A percentile compares a stretch with the other conserved stretches of the same genome.
Evolutionary conservation across 2,329 filamentous ascomycete species (phyloP).

Genomic region (Fusarium verticillioides): DNA sequence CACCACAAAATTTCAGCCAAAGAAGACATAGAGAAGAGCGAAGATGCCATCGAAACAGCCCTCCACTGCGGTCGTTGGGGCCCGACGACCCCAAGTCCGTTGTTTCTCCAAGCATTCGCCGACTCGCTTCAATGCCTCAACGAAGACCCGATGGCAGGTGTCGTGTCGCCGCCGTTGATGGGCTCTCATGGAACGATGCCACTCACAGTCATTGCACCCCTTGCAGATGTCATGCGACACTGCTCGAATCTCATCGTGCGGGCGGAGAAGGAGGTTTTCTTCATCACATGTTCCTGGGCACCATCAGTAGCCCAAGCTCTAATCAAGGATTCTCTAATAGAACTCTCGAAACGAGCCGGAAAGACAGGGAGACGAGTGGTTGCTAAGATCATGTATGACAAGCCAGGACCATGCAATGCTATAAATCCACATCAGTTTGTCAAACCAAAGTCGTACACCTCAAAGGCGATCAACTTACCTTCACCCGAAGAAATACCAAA

Average conservation of each 20-base stretch:
- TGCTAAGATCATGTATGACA: constrained; percentile 81
- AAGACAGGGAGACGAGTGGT: constrained; percentile 66
- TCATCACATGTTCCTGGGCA: constrained; percentile 83
- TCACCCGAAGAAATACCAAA: constrained; percentile 73
- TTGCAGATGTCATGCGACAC: constrained; percentile 75
- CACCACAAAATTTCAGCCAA: constrained; percentile 16
- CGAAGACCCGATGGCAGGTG: constrained; percentile 60
- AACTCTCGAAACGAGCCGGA: constrained; percentile 74
- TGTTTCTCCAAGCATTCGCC: constrained; percentile 76
- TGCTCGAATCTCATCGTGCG: constrained; percentile 80
- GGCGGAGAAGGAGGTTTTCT: constrained; percentile 76
- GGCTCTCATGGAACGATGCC: constrained; percentile 70
- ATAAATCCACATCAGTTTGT: constrained; percentile 74
- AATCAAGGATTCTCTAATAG: constrained; percentile 74
- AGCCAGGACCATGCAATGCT: constrained; percentile 72
- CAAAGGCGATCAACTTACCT: constrained; percentile 69
- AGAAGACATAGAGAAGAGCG: constrained; percentile 44
- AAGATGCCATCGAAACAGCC: constrained; percentile 63
- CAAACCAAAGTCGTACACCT: constrained; percentile 66
- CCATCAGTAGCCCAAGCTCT: constrained; percentile 74
- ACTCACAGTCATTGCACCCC: constrained; percentile 69
- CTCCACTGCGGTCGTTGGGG: constrained; percentile 75
- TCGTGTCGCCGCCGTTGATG: constrained; percentile 64
- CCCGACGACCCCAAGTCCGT: constrained; percentile 67
- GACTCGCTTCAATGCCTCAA: constrained; percentile 69